These are phyloP conservation scores for Nakaseomyces bracarensis DNA, from an alignment of 1,139 yeast species.

Conservation along the genomic window DNA sequence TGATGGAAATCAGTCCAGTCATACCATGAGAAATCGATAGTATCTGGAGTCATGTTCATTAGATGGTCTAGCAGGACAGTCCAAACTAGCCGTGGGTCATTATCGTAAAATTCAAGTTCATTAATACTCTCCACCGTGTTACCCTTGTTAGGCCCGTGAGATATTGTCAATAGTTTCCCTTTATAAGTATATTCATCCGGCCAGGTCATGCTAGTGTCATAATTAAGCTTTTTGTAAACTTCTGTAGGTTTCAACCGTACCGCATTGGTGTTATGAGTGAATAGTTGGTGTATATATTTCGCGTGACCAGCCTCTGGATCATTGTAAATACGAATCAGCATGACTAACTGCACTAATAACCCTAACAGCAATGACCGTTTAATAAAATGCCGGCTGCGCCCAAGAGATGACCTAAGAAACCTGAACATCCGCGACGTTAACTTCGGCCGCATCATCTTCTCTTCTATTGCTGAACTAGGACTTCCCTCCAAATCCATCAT, in stretches of 20 bases:
- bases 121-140: constrained; percentile 12
- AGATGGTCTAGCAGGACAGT: constrained; percentile 17
- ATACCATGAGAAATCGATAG: constrained; percentile 22
- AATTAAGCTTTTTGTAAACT: constrained; percentile 19
- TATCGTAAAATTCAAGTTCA: constrained; percentile 20
- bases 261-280: not conserved
- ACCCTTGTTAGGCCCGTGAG: constrained; percentile 15
- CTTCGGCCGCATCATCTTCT: not conserved
- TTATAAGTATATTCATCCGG: constrained; percentile 17
- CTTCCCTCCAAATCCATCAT: not conserved
- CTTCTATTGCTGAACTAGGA: not conserved
- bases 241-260: constrained; percentile 8
- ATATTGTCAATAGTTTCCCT: constrained; percentile 15
- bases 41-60: constrained; percentile 6
- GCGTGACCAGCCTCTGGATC: constrained; percentile 7
- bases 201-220: constrained; percentile 17
- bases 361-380: not conserved
- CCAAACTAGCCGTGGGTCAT: constrained; percentile 25
- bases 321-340: not conserved
- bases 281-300: constrained; percentile 1
- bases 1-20: constrained; percentile 24
- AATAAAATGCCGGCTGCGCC: not conserved
- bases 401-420: not conserved
- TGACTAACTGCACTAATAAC: not conserved
- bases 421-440: not conserved